Base-by-base conservation (phyloP, 164 flowering plant genomes). In the Chloranthus sessilifolius region DNA sequence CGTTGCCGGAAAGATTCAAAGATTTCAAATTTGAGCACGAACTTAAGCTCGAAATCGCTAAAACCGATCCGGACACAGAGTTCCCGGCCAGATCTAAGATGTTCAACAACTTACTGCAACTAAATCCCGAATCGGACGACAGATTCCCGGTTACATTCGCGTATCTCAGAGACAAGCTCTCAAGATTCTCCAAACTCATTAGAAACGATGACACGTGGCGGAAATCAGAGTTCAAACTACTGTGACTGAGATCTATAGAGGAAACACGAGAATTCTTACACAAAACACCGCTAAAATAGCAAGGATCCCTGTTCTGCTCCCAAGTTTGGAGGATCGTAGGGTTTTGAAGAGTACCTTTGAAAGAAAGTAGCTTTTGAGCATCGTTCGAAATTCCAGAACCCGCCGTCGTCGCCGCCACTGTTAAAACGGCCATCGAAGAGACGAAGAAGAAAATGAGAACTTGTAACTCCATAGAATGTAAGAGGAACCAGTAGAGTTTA, bases 21-120 rank as follows among this genome's bases (percentile, higher is more conserved):
- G 56, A 60, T 14, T 49, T 65, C 58, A 91, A 40, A 14, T 49
- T 41, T 1, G 73, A 43, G 59, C 99, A 92, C 2, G 75, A 52
- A 9, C 60, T 46, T 29, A 83, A 60, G 50, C 20, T 33, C 8
- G 74, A 53, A 15, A 84, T 23, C 51, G 62, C 76, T 1, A 76
- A 55, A 24, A 82, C 1, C 2, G 82, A 60, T 3, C 95, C 94
- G 5, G 78, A 66, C 16, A 92, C 34, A 14, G 34, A 10, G 59
- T 88, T 88, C 0, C 47, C 58, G 7, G 95, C 64, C 22, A 92
- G 96, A 80, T 92, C 95, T 47, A 88, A 19, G 43, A 50, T 43
- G 28, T 37, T 36, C 25, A 88, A 33, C 15, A 47, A 26, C 21
- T 62, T 20, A 26, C 79, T 43, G 48, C 96, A 88, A 26, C 36